Percentiles rank a stretch among this genome's conserved stretches.
These are phyloP conservation scores for Kodamaea hsintzibuensis DNA, from an alignment of 805 yeast species.

Conservation along the genomic window DNA sequence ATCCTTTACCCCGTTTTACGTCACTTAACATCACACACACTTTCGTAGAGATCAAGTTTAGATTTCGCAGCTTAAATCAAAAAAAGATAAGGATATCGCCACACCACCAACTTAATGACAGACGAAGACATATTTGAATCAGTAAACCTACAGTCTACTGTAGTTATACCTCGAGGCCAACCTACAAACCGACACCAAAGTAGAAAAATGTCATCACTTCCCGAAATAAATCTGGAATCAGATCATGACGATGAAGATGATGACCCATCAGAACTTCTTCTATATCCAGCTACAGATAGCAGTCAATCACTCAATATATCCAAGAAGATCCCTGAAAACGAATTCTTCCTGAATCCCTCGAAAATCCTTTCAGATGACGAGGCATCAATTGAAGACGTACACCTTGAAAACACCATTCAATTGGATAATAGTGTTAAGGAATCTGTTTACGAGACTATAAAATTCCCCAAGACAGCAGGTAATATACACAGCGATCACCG, in stretches of 20 bases:
- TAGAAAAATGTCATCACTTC: not conserved
- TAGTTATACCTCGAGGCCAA: slow-evolving; percentile 1
- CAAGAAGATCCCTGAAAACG: slow-evolving; percentile 16
- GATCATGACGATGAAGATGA: slow-evolving; percentile 13
- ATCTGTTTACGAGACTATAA: slow-evolving; percentile 5
- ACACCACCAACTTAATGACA: not conserved
- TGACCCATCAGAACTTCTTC: slow-evolving; percentile 18
- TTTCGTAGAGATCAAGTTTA: not conserved
- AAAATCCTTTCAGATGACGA: slow-evolving; percentile 11
- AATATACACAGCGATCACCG: not conserved
- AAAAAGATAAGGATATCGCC: not conserved
- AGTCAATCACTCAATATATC: slow-evolving; percentile 2
- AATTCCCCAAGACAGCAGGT: slow-evolving; percentile 4
- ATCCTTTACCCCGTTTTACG: not conserved
- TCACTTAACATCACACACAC: not conserved
- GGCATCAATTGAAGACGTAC: not conserved
- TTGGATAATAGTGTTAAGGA: not conserved
- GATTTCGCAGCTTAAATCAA: not conserved
- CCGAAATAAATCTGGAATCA: not conserved
- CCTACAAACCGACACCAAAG: not conserved
- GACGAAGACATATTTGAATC: slow-evolving; percentile 14
- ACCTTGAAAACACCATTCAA: not conserved
- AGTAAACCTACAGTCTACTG: slow-evolving; percentile 15
- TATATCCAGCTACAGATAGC: slow-evolving; percentile 7
- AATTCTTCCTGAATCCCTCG: slow-evolving; percentile 22